Evolutionary conservation across 148 eudicot genomes (phyloP).

Genomic region (Camellia sinensis): DNA sequence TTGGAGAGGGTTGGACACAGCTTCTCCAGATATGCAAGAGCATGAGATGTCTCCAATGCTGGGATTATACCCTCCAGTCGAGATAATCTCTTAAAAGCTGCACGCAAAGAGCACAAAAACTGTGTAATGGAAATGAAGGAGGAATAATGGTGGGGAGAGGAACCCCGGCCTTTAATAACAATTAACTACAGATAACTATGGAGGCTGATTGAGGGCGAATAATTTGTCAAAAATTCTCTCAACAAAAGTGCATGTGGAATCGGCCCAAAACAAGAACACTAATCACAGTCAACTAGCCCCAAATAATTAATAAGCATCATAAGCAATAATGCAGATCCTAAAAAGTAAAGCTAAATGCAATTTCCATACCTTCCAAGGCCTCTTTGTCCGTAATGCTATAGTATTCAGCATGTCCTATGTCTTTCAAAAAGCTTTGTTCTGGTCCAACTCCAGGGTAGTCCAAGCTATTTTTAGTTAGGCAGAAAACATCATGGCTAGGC

Average conservation of each 20-base stretch:
- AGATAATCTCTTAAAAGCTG: constrained; percentile 94
- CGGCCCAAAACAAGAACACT: neutral
- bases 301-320: neutral
- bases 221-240: neutral
- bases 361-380: constrained; percentile 79
- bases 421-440: constrained; percentile 93
- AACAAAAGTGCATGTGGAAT: neutral
- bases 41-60: constrained; percentile 97
- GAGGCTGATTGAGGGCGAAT: neutral
- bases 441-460: constrained; percentile 99
- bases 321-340: neutral
- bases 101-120: neutral
- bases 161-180: neutral
- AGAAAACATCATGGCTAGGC: neutral
- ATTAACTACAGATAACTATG: neutral
- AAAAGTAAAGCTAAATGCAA: neutral
- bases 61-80: constrained; percentile 91
- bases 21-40: constrained; percentile 81
- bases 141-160: neutral
- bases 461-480: constrained; percentile 38
- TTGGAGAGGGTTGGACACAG: constrained; percentile 79
- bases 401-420: constrained; percentile 92
- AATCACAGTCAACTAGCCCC: neutral
- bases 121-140: neutral
- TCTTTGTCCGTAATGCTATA: constrained; percentile 83